These are phyloP conservation scores for Tolypocladium sp. DNA, from an alignment of 2,329 filamentous ascomycete species.

Conservation along the genomic window DNA sequence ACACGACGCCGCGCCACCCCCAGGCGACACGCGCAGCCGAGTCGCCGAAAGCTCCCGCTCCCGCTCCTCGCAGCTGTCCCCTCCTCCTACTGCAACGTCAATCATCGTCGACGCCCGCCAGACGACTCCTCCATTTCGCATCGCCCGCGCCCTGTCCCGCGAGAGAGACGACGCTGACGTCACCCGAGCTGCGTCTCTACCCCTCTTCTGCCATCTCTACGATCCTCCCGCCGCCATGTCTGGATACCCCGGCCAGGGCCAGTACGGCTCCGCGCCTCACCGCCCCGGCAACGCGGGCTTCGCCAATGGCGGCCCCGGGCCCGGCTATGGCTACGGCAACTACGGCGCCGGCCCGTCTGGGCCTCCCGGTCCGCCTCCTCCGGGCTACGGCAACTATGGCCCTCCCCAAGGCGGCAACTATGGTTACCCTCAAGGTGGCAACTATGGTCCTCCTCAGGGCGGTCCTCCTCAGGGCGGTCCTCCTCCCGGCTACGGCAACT, in stretches of 20 bases:
- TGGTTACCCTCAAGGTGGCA: constrained; percentile 12
- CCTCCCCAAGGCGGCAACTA: constrained; percentile 9
- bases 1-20: not conserved
- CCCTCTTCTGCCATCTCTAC: not conserved
- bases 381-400: constrained; percentile 12
- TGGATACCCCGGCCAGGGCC: constrained; percentile 31
- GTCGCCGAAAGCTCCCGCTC: not conserved
- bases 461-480: constrained; percentile 9
- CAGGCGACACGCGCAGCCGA: not conserved
- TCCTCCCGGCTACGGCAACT: constrained; percentile 11
- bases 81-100: not conserved
- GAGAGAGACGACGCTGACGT: not conserved
- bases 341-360: constrained; percentile 14
- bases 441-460: constrained; percentile 12
- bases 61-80: not conserved
- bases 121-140: not conserved
- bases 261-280: constrained; percentile 23
- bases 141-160: not conserved
- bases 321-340: constrained; percentile 20
- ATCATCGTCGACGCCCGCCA: not conserved
- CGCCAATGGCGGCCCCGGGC: constrained; percentile 12
- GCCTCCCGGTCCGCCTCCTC: constrained; percentile 10
- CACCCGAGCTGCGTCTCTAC: not conserved
- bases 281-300: constrained; percentile 17
- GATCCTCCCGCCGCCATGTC: constrained; percentile 19